Percentiles rank a stretch among this genome's conserved stretches.
phyloP scores from a whole-genome alignment of 225 moss, liverwort and hornwort genomes.

The Straminergon stramineum region DNA sequence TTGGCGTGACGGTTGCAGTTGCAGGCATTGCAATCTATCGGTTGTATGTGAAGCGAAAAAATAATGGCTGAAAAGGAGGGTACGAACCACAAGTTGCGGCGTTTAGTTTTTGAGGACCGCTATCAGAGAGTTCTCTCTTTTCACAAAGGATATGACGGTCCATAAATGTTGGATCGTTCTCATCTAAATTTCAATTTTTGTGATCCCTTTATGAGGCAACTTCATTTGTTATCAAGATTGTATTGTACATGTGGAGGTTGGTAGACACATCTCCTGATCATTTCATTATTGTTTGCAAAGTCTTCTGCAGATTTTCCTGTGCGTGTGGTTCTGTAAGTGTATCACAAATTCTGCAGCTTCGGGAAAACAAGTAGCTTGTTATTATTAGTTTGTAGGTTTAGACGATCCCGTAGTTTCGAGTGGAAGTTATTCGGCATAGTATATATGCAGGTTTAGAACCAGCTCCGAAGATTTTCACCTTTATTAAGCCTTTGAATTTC shows the following conservation, averaged over 20 bases:
- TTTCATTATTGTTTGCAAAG: neutral
- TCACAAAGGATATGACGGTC: neutral
- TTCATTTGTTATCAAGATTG: neutral
- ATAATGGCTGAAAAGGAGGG: neutral
- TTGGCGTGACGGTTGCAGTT: constrained; percentile 59
- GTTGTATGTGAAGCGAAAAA: neutral
- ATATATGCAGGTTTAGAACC: neutral
- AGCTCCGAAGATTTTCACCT: neutral
- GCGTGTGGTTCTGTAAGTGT: neutral
- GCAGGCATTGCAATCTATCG: constrained; percentile 53
- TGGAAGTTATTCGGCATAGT: neutral
- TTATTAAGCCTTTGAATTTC: neutral
- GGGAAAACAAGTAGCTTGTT: neutral
- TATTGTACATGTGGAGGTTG: neutral
- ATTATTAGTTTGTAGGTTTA: neutral
- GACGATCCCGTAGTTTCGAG: neutral
- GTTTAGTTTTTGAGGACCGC: neutral
- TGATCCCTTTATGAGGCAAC: neutral
- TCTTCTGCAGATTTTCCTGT: neutral
- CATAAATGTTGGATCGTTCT: neutral
- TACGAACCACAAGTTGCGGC: neutral
- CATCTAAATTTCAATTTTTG: neutral
- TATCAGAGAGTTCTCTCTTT: neutral
- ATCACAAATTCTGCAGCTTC: neutral
- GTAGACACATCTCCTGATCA: neutral